Evolutionary conservation across 257 asterid species (phyloP), one percentile per base, ranked within the genome.

Genomic region (Paulownia fortunei): DNA sequence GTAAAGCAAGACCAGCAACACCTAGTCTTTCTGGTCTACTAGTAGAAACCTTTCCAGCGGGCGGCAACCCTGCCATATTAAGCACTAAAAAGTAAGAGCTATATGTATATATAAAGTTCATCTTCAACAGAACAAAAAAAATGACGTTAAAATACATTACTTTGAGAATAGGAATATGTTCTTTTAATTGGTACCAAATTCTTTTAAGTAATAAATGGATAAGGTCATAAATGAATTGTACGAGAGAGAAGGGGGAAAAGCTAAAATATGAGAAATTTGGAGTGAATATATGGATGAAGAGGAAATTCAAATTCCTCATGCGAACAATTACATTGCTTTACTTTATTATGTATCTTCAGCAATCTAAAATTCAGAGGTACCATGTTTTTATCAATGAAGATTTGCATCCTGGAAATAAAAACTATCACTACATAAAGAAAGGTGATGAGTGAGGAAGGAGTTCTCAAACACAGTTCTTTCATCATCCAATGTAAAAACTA

Each of bases 1-100:
- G 99, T 77, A 95, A 84, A 72, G 98, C 97, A 79, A 95, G 97
- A 82, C 99, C 97, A 32, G 97, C 96, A 70, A 46, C 91, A 39
- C 99, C 99, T 12, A 95, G 85, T 82, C 98, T 88, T 82, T 92
- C 97, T 71, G 94, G 87, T 82, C 85, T 87, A 60, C 72, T 84
- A 12, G 73, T 42, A 51, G 91, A 76, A 70, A 79, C 91, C 81
- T 81, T 88, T 81, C 86, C 82, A 69, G 80, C 80, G 39, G 88
- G 83, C 16, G 80, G 80, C 58, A 82, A 83, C 10, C 92, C 98
- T 94, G 92, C 70, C 62, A 85, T 41, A 73, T 19, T 39, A 76
- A 65, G 18, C n/a, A 62, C 78, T 54, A 69, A 55, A 64, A 46
- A 44, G 76, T 16, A 69, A 76, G 55, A 72, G n/a, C n/a, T 11